phyloP scores from a whole-genome alignment of 176 grass and related monocot species.

The Microstegium vimineum region DNA sequence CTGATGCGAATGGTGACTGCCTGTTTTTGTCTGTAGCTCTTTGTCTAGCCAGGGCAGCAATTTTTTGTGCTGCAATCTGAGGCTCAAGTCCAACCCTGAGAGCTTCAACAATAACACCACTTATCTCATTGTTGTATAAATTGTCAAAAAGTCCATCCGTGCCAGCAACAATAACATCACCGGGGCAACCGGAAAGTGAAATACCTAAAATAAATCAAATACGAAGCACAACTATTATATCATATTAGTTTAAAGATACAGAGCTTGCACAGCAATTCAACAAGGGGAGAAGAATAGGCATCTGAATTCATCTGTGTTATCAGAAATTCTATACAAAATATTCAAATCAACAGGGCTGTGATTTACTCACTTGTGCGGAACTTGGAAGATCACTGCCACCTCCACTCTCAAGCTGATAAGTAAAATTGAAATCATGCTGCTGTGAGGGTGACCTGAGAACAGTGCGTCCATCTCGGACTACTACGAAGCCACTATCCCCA shows the following conservation, averaged over 20 bases:
- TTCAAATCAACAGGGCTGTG: not conserved
- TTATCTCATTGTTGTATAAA: conserved; percentile 83
- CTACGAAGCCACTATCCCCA: conserved; percentile 91
- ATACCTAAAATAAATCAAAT: conserved; percentile 45
- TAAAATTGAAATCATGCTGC: conserved; percentile 99
- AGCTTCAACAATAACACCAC: conserved; percentile 73
- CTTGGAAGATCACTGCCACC: conserved; percentile 96
- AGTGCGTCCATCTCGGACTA: conserved; percentile 84
- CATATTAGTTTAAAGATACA: not conserved
- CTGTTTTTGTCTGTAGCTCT: conserved; percentile 79
- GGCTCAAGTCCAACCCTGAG: conserved; percentile 57
- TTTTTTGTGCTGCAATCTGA: conserved; percentile 81
- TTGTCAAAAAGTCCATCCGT: conserved; percentile 97
- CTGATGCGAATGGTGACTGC: conserved; percentile 78
- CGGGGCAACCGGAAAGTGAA: conserved; percentile 57
- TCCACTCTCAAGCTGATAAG: conserved; percentile 95
- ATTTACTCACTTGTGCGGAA: conserved; percentile 74
- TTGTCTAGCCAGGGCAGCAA: conserved; percentile 86
- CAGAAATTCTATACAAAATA: not conserved
- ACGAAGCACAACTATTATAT: not conserved
- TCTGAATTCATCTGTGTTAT: not conserved
- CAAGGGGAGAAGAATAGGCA: not conserved
- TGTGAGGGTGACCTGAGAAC: conserved; percentile 85
- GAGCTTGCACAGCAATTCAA: not conserved
- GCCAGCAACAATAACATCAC: conserved; percentile 87